These are phyloP conservation scores for Solanum chacoense DNA, from an alignment of 305 asterid genomes.

Conservation along the genomic window DNA sequence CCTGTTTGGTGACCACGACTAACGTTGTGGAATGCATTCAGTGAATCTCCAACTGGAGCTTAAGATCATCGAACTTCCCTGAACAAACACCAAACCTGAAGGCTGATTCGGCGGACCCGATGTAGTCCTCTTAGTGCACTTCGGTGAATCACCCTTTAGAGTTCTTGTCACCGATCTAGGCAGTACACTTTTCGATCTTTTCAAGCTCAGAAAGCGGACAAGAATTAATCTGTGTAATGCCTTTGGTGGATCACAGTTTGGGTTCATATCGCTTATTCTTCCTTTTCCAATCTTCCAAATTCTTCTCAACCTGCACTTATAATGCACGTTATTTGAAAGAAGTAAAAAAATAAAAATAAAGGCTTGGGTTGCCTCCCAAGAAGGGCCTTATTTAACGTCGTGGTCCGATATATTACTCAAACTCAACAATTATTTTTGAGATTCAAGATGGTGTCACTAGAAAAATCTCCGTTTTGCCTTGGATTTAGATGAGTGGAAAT, in stretches of 20 bases:
- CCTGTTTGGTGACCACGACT: not conserved
- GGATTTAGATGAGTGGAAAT: not conserved
- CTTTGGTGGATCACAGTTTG: not conserved
- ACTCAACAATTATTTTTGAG: not conserved
- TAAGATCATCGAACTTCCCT: not conserved
- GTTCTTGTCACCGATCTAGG: not conserved
- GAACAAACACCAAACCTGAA: not conserved
- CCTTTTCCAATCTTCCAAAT: not conserved
- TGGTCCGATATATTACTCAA: not conserved
- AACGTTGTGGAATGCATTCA: not conserved
- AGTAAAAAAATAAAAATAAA: not conserved
- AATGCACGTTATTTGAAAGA: not conserved
- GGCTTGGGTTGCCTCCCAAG: not conserved
- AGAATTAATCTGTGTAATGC: not conserved
- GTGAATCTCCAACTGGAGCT: not conserved
- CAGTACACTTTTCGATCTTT: too few relatives aligned
- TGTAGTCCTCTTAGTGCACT: not conserved
- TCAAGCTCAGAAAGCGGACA: not conserved
- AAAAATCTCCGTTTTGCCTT: not conserved
- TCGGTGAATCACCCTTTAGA: not conserved
- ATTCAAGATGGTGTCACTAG: not conserved
- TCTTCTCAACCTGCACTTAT: not conserved
- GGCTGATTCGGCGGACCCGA: not conserved
- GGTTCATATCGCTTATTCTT: not conserved
- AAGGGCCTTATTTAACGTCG: not conserved